Conservation (phyloP, 2,329 filamentous ascomycete species). For the Talaromyces sp. region DNA sequence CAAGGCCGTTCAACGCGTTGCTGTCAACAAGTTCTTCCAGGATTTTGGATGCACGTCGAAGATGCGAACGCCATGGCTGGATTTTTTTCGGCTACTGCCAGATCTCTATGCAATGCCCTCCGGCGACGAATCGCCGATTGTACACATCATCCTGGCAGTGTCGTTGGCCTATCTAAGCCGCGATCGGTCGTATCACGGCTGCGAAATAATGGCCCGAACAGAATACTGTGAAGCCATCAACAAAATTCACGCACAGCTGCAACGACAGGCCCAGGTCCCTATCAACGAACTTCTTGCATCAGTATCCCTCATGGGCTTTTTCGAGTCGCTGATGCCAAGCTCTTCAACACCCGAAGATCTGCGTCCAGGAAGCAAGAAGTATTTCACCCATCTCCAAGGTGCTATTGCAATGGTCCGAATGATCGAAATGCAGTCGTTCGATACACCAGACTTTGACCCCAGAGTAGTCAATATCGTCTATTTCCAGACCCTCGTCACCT, state of each 20-base stretch:
- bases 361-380: neutral
- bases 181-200: neutral
- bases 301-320: neutral
- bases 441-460: neutral
- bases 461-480: constrained; percentile 2
- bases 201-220: neutral
- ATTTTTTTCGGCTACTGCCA: neutral
- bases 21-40: neutral
- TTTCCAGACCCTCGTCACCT: constrained; percentile 6
- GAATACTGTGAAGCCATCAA: constrained; percentile 9
- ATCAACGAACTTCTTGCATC: neutral
- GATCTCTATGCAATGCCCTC: neutral
- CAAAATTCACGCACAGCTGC: neutral
- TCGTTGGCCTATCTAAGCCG: neutral
- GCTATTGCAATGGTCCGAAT: constrained; percentile 6
- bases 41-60: neutral
- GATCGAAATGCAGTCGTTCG: neutral
- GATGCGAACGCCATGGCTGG: neutral
- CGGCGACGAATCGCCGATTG: neutral
- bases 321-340: neutral
- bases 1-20: neutral
- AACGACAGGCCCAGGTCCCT: neutral
- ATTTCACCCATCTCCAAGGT: neutral
- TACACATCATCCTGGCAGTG: neutral
- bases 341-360: neutral